phyloP scores from a whole-genome alignment of 164 flowering plant species.

The Stephania japonica region DNA sequence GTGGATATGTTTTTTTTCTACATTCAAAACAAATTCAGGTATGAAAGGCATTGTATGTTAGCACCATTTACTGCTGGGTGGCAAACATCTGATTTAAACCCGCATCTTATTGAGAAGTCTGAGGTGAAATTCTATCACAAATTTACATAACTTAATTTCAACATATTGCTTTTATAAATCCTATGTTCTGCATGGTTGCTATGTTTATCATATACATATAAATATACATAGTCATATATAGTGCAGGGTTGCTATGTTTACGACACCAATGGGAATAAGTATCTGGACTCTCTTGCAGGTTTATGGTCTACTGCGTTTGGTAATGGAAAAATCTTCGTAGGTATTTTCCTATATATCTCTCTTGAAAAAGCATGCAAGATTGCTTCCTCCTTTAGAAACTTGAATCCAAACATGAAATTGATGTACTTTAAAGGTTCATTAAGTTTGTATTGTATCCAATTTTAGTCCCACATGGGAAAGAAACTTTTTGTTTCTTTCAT shows the following conservation, averaged over 20 bases:
- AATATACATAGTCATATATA: not conserved
- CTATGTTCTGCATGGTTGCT: not conserved
- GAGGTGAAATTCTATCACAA: slow-evolving; percentile 42
- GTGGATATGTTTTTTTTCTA: too few species aligned
- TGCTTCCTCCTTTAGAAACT: too few species aligned
- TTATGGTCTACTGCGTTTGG: slow-evolving; percentile 96
- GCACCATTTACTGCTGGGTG: slow-evolving; percentile 98
- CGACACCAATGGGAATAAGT: slow-evolving; percentile 75
- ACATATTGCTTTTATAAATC: not conserved
- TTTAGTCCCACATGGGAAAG: too few species aligned
- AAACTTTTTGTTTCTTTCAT: too few species aligned
- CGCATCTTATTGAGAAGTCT: slow-evolving; percentile 78
- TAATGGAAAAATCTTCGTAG: slow-evolving; percentile 21
- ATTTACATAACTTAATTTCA: not conserved
- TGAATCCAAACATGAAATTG: too few species aligned
- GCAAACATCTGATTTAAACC: slow-evolving; percentile 67
- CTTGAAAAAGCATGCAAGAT: not conserved
- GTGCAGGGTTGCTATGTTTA: slow-evolving; percentile 81
- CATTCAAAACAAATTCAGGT: slow-evolving; percentile 40
- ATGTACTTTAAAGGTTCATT: too few species aligned
- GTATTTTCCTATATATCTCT: not conserved
- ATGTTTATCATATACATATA: not conserved
- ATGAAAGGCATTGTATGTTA: slow-evolving; percentile 89
- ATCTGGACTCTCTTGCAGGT: slow-evolving; percentile 95
- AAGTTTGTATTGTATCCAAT: too few species aligned